Percentiles rank a stretch among this genome's conserved stretches.
phyloP scores from a whole-genome alignment of 257 asterid species.

The Penstemon davidsonii region DNA sequence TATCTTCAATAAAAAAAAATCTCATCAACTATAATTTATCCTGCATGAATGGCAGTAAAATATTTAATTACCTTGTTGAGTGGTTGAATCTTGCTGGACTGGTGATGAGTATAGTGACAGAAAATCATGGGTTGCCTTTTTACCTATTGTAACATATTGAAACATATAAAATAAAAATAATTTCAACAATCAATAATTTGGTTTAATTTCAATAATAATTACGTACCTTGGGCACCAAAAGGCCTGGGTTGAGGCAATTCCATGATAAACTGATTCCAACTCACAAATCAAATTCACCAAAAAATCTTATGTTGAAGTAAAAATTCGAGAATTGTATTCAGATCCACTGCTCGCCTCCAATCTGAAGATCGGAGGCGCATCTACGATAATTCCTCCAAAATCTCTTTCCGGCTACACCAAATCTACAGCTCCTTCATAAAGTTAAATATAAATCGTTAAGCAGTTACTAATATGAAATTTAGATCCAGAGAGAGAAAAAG shows the following conservation, averaged over 20 bases:
- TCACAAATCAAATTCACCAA: background rate
- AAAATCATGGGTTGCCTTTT: slow-evolving; percentile 88
- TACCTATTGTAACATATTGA: slow-evolving; percentile 35
- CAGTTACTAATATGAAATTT: no score
- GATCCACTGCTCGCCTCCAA: slow-evolving; percentile 43
- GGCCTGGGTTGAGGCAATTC: slow-evolving; percentile 77
- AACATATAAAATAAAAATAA: background rate
- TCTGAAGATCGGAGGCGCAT: slow-evolving; percentile 40
- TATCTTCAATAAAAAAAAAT: background rate
- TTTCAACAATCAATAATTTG: background rate
- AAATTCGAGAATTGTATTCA: slow-evolving; percentile 22
- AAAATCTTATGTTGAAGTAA: no score
- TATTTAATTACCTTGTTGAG: slow-evolving; percentile 54
- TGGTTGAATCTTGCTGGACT: slow-evolving; percentile 81
- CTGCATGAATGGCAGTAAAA: slow-evolving; percentile 31
- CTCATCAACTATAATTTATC: background rate
- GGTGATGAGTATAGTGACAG: slow-evolving; percentile 80
- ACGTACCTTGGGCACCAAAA: slow-evolving; percentile 61
- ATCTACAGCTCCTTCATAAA: slow-evolving; percentile 22
- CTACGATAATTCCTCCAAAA: no score
- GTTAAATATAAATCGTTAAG: no score
- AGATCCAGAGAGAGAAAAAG: background rate
- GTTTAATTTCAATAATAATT: background rate
- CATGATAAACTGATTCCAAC: slow-evolving; percentile 35
- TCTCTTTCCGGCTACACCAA: slow-evolving; percentile 6